Base-by-base conservation (phyloP, 1,284 basidiomycete species). In the Stereum hirsutum region DNA sequence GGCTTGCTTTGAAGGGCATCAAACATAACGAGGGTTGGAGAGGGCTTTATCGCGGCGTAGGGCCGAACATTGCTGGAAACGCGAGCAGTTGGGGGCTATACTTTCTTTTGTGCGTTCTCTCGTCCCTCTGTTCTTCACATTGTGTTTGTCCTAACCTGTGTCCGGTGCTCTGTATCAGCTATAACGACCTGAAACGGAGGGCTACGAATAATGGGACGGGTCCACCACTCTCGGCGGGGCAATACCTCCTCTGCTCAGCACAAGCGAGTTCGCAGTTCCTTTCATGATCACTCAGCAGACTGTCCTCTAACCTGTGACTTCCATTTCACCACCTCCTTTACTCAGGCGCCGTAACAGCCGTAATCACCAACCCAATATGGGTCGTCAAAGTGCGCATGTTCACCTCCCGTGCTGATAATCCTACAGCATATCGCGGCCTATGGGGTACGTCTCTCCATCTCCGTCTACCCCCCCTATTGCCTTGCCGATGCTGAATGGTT, bases 321-420 rank as follows among this genome's bases (percentile, higher is more conserved):
- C 32, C 6, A 12, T 28, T 7, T 25, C 19, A 35, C 2, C 28
- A 8, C 42, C 35, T 28, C 30, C 32, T 8, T 24, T 28, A 46
- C 15, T 25, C 58, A 94, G 91, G 91, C 63, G 89, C 93, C 6
- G 81, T 85, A 25, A 97, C 94, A 2, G 93, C 95, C 0, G 71
- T 98, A 49, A 75, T 97, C 61, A 99, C 96, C 6, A 99, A 99
- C 62, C 96, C 96, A 0, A 82, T 99, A 54, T 99, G 95, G 95
- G 90, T 99, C 10, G 88, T 99, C 48, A 92, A 97, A 68, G 95
- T 97, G 6, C 80, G 95, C 47, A 95, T 99, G 81, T 99, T 98
- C 57, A 93, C 93, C 1, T 89, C 90, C 0, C 69, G 66, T 5
- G 61, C 74, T 20, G 71, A 75, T 45, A 75, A 81, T 46, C 75